Evolutionary conservation across 2,329 filamentous ascomycete species (phyloP), one percentile per base, ranked within the genome.

Genomic region (Hymenoscyphus infarciens): DNA sequence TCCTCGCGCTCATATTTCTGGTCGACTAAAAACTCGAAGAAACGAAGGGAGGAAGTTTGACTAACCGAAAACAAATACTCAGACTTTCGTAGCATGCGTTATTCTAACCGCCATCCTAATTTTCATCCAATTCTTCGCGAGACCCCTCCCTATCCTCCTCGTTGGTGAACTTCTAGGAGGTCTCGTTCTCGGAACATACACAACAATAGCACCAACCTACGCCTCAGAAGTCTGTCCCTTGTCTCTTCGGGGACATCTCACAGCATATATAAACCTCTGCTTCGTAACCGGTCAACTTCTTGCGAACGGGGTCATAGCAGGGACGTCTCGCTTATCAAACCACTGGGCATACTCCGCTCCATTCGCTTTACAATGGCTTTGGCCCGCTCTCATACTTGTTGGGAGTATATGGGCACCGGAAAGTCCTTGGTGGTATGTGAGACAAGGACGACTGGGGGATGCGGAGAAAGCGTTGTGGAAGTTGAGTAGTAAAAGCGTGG

Each of bases 201-300:
- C 80, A 64, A 81, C 79, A 0, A 69, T 73, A 38, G 72, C 71
- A 1, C 71, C 72, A 1, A 69, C 72, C 4, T 73, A 73, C 49
- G 70, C 71, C 2, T 80, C 79, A 25, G 82, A 83, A 68, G 80
- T 83, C 22, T 82, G 79, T 63, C 82, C 82, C 1, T 77, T 83
- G 27, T 79, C 80, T 35, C 74, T 84, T 11, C 77, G 82, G 49
- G 81, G 80, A n/a, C 81, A 74, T 80, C 60, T 82, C 75, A 73
- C 71, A 0, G 81, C 81, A 0, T 83, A 81, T 56, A 79, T 81
- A 66, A 82, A 82, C 67, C 77, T 82, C 65, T 82, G 80, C 74
- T 83, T 81, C 77, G 81, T 71, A 2, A 69, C 81, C 1, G 80
- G 80, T 13, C 80, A 82, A 64, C 67, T 82, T 27, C 76, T 82